These are phyloP conservation scores for Russula olivacea DNA, from an alignment of 768 basidiomycete species.

Conservation along the genomic window DNA sequence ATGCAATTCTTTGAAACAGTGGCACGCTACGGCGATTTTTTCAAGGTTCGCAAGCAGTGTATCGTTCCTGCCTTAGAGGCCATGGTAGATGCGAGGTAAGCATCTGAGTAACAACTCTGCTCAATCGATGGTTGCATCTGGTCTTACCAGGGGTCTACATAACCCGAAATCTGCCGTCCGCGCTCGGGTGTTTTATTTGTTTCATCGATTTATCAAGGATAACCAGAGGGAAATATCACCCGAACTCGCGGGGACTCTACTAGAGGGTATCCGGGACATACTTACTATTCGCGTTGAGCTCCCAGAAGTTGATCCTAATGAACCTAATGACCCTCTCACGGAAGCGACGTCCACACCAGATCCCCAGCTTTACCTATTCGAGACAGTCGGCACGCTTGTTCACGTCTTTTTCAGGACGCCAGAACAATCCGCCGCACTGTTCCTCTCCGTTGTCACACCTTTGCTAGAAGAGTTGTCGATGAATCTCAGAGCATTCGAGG, in stretches of 20 bases:
- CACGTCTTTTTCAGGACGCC: constrained; percentile 65
- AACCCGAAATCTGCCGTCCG: constrained; percentile 63
- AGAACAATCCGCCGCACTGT: constrained; percentile 58
- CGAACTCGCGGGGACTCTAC: constrained; percentile 62
- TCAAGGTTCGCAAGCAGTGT: constrained; percentile 86
- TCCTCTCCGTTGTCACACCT: constrained; percentile 77
- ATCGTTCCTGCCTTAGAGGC: constrained; percentile 83
- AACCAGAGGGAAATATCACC: constrained; percentile 68
- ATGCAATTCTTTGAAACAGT: constrained; percentile 92
- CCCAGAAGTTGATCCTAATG: constrained; percentile 67
- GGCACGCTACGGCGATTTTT: constrained; percentile 93
- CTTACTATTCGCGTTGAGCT: constrained; percentile 69
- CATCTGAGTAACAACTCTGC: not conserved
- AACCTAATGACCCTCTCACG: constrained; percentile 56
- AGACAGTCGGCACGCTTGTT: constrained; percentile 80
- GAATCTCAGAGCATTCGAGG: constrained; percentile 48
- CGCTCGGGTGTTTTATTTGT: constrained; percentile 84
- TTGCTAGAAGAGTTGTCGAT: constrained; percentile 69
- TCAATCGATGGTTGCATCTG: not conserved
- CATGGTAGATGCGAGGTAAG: constrained; percentile 78
- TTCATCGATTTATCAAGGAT: constrained; percentile 87
- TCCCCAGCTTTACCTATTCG: constrained; percentile 91
- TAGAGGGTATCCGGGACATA: constrained; percentile 71
- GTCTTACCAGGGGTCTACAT: constrained; percentile 69
- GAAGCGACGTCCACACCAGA: constrained; percentile 80